Conservation (phyloP, 2,329 filamentous ascomycete species). For the Didymella keratinophila region DNA sequence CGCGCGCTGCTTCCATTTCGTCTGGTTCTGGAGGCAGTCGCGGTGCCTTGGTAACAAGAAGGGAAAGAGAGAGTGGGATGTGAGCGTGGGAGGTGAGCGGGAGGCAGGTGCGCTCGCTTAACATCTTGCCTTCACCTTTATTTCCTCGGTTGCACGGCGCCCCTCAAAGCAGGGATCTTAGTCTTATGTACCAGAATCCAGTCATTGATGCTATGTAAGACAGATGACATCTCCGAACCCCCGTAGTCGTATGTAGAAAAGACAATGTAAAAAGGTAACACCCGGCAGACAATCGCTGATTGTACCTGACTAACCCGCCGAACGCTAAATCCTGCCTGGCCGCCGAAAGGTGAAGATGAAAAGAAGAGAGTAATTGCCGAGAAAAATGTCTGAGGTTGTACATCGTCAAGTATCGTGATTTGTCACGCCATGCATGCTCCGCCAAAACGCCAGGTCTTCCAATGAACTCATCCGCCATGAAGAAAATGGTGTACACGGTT, state of each 20-base stretch:
- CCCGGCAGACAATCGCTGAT: background rate
- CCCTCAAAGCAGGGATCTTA: no score
- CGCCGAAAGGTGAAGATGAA: background rate
- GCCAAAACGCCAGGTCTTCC: background rate
- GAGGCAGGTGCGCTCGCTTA: background rate
- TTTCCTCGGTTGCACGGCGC: background rate
- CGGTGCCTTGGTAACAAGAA: no score
- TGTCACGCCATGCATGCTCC: background rate
- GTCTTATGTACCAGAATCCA: background rate
- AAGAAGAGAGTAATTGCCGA: background rate
- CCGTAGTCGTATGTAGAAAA: background rate
- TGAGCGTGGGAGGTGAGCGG: background rate
- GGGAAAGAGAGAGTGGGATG: background rate
- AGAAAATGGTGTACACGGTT: background rate
- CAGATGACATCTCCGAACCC: background rate
- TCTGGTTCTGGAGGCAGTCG: no score
- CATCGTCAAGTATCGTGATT: conserved; percentile 1
- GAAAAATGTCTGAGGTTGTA: background rate
- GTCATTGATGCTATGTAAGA: background rate
- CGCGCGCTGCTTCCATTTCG: no score
- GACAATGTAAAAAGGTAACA: background rate
- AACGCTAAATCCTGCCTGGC: background rate
- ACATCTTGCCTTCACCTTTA: background rate
- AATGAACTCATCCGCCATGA: background rate
- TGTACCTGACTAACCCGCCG: background rate